Base-by-base conservation (phyloP, 495 filamentous ascomycete species). In the Aspergillus egyptiacus region DNA sequence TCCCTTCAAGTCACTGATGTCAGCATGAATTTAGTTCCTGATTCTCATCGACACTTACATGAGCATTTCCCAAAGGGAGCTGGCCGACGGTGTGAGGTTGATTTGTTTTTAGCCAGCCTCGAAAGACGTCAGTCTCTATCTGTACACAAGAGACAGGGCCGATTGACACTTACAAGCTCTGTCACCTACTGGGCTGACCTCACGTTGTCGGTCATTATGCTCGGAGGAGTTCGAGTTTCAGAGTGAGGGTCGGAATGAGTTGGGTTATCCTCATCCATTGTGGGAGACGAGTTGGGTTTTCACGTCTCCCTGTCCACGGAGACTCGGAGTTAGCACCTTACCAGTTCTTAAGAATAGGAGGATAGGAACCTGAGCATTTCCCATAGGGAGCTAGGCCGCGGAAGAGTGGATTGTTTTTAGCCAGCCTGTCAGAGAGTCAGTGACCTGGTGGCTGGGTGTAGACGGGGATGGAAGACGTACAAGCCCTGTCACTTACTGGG, bases 401-500 rank as follows among this genome's bases (percentile, higher is more conserved):
- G 28, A 10, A 35, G 35, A 20, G 5, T 20, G 6, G 35, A 37
- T 9, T 37, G 15, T 49, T 40, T 54, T 54, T 54, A 54, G 38
- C 45, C 46, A 54, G 51, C 51, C 51, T 54, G 23, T 10, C 11
- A 17, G 3, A 30, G 3, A 22, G 19, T 46, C 11, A 52, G 41
- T 36, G 0, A 18, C 22, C 15, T 15, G 6, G 0, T 15, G 3
- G 13, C 7, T 1, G 23, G 14, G 7, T 13, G 32, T 15, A 10
- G 18, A 24, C 14, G 5, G 5, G 22, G 13, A 9, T 3, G 22
- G 3, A 39, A 2, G 10, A 51, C 53, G 35, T 31, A 55, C 53
- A 55, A 55, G 47, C 47, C 48, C 53, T 55, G 48, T 55, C 53
- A 43, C 47, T 51, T 47, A 50, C 52, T 55, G 46, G 46, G 52